phyloP scores from a whole-genome alignment of 257 asterid species.

The Petrea volubilis region DNA sequence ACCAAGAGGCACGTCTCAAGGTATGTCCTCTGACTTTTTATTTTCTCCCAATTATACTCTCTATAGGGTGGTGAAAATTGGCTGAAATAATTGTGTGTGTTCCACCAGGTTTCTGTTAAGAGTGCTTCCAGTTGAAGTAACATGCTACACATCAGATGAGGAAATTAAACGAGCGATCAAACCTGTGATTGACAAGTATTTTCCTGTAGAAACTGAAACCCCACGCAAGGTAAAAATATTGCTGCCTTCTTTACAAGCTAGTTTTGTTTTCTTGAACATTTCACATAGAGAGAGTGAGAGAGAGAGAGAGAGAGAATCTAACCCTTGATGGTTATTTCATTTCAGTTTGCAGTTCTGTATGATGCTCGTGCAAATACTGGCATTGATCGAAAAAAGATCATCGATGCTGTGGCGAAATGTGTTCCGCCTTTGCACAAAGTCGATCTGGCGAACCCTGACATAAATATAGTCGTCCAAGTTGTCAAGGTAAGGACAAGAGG shows the following conservation, averaged over 20 bases:
- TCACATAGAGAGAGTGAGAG: background rate
- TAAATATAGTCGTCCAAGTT: constrained; percentile 77
- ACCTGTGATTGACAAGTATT: constrained; percentile 69
- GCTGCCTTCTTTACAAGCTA: background rate
- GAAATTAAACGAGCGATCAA: constrained; percentile 77
- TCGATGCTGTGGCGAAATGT: constrained; percentile 77
- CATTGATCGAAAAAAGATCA: constrained; percentile 69
- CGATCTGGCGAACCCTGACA: constrained; percentile 82
- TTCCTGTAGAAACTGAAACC: constrained; percentile 69
- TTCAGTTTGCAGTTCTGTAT: constrained; percentile 82
- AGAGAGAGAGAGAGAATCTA: background rate
- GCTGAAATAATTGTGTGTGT: constrained; percentile 27
- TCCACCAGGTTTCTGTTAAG: constrained; percentile 74
- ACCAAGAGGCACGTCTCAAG: constrained; percentile 80
- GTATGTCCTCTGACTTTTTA: constrained; percentile 29
- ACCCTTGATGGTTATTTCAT: constrained; percentile 10
- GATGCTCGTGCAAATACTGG: constrained; percentile 98
- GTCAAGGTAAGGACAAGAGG: constrained; percentile 59
- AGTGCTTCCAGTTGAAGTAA: constrained; percentile 83
- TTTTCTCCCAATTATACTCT: constrained; percentile 1
- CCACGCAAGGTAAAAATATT: constrained; percentile 64
- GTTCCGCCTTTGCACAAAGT: constrained; percentile 82
- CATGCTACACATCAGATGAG: constrained; percentile 96
- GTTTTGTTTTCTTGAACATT: constrained; percentile 3
- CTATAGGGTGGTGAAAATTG: background rate